phyloP scores from a whole-genome alignment of 768 basidiomycete genomes.

The Podaxis carcinomalis region DNA sequence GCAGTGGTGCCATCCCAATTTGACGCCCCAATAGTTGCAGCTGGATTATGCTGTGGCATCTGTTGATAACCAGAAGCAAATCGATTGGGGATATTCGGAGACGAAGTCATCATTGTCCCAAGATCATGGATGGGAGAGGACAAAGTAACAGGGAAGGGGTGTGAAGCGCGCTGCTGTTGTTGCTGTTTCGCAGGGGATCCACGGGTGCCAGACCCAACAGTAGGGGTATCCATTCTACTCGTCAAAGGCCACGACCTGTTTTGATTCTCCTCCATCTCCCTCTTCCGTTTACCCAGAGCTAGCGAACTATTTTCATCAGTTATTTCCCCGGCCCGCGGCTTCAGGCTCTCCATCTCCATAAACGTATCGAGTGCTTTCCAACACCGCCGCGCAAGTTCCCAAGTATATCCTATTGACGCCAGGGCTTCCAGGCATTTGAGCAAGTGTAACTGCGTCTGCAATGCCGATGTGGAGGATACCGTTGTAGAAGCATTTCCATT shows the following conservation, averaged over 20 bases:
- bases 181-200: not conserved
- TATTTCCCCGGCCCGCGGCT: constrained; percentile 7
- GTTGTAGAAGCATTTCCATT: not conserved
- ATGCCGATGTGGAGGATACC: constrained; percentile 16
- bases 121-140: not conserved
- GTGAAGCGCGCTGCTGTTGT: not conserved
- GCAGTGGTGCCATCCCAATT: not conserved
- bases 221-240: not conserved
- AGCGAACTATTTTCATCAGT: not conserved
- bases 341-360: constrained; percentile 21
- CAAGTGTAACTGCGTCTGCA: constrained; percentile 24
- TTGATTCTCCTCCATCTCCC: constrained; percentile 1
- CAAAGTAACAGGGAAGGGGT: not conserved
- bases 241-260: constrained; percentile 5
- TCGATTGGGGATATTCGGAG: not conserved
- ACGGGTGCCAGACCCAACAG: not conserved
- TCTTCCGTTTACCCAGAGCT: constrained; percentile 9
- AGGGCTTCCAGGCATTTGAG: constrained; percentile 26
- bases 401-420: constrained; percentile 21
- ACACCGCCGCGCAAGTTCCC: constrained; percentile 24
- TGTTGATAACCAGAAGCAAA: not conserved
- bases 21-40: not conserved
- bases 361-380: constrained; percentile 22
- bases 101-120: not conserved
- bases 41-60: not conserved